Evolutionary conservation across 2,329 filamentous ascomycete genomes (phyloP), one percentile per base, ranked within the genome.

Genomic region (Fusarium equiseti): DNA sequence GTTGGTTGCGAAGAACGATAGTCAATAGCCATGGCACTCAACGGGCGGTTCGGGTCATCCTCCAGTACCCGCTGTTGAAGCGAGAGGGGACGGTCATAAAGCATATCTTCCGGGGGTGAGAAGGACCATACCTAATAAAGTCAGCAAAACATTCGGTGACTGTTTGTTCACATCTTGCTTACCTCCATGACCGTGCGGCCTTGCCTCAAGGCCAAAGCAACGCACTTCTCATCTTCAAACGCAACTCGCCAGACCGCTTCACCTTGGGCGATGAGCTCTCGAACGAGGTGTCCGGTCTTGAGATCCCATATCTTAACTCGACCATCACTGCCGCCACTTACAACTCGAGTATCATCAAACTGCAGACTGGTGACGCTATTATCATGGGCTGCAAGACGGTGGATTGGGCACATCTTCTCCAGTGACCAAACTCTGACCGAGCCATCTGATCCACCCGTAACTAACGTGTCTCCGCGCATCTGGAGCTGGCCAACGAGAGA

Each of bases 301-400:
- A 98, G 85, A 82, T 97, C 95, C 96, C 96, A 99, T 58, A 99
- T 95, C 82, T 98, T 99, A 71, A 99, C 96, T 56, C 96, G 88
- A n/a, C 96, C 96, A 81, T 99, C 96, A 75, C 93, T 97, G 52
- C 96, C 97, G 74, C 96, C 96, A 78, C 94, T 97, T 60, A 99
- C 95, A 65, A 99, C 96, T 59, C 96, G 89, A 26, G 92, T 95
- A 77, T 98, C 95, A 77, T 99, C 96, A 79, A 99, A 99, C 78
- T 99, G 96, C 73, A 99, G 84, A 80, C 94, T 98, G 2, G 96
- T 99, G 56, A 99, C 96, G 79, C 95, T 98, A 80, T 99, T 99
- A 81, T 99, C 96, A 79, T 99, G 96, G 6, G 96, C 96, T 43
- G 96, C 96, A 54, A 99, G 86, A 48, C 96, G 90, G 82, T 99